Base-by-base conservation (phyloP, 768 basidiomycete genomes). In the Royoungia palumana region DNA sequence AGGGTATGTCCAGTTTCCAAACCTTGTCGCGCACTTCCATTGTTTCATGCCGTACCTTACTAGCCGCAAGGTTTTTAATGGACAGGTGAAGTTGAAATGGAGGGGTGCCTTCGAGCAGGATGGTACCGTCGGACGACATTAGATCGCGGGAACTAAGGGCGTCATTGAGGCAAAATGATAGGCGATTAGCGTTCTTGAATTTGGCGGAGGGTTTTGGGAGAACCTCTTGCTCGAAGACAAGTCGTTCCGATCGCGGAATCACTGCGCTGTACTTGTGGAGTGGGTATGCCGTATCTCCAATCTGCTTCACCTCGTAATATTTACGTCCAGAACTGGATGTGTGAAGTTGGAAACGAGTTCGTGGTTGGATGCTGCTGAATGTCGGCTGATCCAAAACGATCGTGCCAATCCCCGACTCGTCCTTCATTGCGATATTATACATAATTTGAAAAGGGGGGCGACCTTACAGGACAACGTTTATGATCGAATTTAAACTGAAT, bases 401-500 rank as follows among this genome's bases (percentile, higher is more conserved):
- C 2, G 82, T 87, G 6, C 81, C 85, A 9, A 85, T 83, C 5
- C 89, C 87, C 16, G 73, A 71, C 9, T 85, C 86, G 45, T 72
- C 76, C 44, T 83, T 77, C 62, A 80, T 78, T 1, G 86, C 89
- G 46, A 92, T 81, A 55, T 90, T 88, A 67, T 94, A 96, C 78
- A 81, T 85, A 53, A 95, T 83, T 63, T 95, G 86, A 79, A 94
- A 97, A 0, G 94, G 94, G n/a, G 91, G 84, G 19, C 84, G 82
- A 43, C 94, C 94, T 32, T 89, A 27, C 12, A 14, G 10, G 27
- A 40, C 41, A 32, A 14, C 2, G 14, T 14, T 32, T 32, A 16
- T 21, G 13, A 41, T 51, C 28, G 24, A 36, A 44, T 20, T 35
- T 16, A 35, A 24, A 40, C 24, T 2, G 32, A n/a, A 37, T 10